Evolutionary conservation across 202 grass and related monocot genomes (phyloP).

Genomic region (Dendrocalamus latiflorus): DNA sequence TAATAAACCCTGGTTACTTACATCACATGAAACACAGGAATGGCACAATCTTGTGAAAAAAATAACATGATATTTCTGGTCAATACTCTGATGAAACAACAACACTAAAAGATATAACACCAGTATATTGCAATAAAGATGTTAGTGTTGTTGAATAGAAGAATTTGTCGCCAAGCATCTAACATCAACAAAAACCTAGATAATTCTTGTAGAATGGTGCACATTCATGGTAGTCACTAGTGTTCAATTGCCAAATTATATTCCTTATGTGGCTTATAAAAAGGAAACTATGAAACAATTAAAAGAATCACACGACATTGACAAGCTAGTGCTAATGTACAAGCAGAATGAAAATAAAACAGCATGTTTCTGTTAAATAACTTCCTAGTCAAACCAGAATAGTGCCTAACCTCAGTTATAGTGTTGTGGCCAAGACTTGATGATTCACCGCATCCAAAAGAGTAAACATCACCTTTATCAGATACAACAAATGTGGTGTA

Average conservation of each 20-base stretch:
- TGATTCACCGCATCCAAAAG: conserved; percentile 83
- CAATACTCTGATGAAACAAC: background rate
- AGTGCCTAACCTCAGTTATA: conserved; percentile 57
- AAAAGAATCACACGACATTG: background rate
- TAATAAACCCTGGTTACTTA: too few relatives aligned
- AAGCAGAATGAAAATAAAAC: background rate
- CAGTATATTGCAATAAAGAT: background rate
- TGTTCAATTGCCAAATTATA: background rate
- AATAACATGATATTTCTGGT: background rate
- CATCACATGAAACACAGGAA: background rate
- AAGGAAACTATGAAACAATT: background rate
- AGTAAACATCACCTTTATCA: conserved; percentile 76
- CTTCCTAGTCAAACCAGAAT: background rate
- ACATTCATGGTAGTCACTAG: background rate
- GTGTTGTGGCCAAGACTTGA: conserved; percentile 79
- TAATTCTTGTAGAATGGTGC: background rate
- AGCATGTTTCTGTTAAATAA: background rate
- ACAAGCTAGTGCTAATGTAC: background rate
- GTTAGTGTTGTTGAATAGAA: background rate
- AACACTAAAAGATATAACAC: background rate
- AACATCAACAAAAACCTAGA: background rate
- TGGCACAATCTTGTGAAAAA: background rate
- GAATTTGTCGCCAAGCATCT: background rate
- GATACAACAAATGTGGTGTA: conserved; percentile 90
- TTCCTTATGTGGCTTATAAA: background rate